Percentiles rank a stretch among this genome's conserved stretches.
Evolutionary conservation across 2,329 filamentous ascomycete species (phyloP).

Genomic region (Penicillium expansum): DNA sequence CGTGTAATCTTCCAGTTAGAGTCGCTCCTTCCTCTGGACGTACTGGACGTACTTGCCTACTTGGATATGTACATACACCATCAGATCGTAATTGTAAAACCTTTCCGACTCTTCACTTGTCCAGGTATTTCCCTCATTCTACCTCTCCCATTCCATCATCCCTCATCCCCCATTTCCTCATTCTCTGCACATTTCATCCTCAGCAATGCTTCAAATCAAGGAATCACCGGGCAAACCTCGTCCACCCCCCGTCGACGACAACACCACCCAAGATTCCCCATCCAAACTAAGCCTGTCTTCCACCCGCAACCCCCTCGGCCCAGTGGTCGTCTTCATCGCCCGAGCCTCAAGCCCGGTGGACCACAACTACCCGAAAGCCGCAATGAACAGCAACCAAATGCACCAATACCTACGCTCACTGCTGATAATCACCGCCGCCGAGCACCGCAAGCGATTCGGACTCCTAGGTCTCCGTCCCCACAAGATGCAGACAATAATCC

Average conservation of each 20-base stretch:
- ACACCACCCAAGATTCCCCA: background rate
- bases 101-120: too few species aligned
- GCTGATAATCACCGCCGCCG: background rate
- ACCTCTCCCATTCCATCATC: background rate
- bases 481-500: slow-evolving; percentile 6
- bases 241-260: background rate
- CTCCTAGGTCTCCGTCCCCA: background rate
- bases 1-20: background rate
- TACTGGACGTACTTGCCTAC: background rate
- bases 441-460: slow-evolving; percentile 4
- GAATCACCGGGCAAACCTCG: background rate
- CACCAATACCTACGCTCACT: slow-evolving; percentile 4
- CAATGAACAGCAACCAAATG: background rate
- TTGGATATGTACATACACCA: background rate
- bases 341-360: background rate
- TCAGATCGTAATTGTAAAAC: background rate
- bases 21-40: background rate
- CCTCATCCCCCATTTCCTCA: background rate
- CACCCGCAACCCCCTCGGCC: background rate
- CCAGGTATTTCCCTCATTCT: background rate
- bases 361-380: background rate
- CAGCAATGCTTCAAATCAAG: background rate
- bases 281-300: background rate
- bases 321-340: slow-evolving; percentile 4
- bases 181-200: background rate